Percentiles rank a stretch among this genome's conserved stretches.
Conservation (phyloP, 2,329 filamentous ascomycete species). For the Mariannaea sp. region DNA sequence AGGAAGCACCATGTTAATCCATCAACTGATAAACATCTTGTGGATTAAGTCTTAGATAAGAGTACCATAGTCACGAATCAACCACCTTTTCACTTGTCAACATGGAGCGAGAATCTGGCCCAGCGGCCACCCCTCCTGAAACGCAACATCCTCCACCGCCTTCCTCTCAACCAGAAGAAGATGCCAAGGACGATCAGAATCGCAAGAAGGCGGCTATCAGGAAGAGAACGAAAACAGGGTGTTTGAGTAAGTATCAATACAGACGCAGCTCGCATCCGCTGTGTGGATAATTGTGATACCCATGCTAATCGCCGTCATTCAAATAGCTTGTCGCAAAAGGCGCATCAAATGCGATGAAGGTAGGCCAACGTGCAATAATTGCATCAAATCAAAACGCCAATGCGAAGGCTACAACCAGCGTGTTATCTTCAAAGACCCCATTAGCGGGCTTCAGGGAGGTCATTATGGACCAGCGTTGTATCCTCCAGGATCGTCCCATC, state of each 20-base stretch:
- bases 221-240: conserved; percentile 89
- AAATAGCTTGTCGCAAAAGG: conserved; percentile 82
- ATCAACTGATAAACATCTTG: conserved; percentile 13
- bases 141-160: conserved; percentile 37
- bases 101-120: conserved; percentile 30
- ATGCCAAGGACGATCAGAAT: conserved; percentile 48
- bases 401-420: conserved; percentile 86
- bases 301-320: conserved; percentile 32
- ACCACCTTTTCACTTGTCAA: conserved; percentile 1
- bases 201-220: conserved; percentile 56
- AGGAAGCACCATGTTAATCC: conserved; percentile 32
- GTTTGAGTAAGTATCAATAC: conserved; percentile 72
- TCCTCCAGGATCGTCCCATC: conserved; percentile 45
- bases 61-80: not conserved
- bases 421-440: conserved; percentile 77
- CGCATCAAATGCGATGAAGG: conserved; percentile 98
- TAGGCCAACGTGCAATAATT: conserved; percentile 80
- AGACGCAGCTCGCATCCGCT: too few species aligned
- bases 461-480: conserved; percentile 50
- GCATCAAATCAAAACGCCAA: conserved; percentile 80
- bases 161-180: conserved; percentile 42
- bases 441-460: conserved; percentile 49
- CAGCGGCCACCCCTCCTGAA: conserved; percentile 15
- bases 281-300: too few species aligned
- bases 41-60: conserved; percentile 19